These are phyloP conservation scores for Hypoxylon sp. DNA, from an alignment of 2,329 filamentous ascomycete genomes.

Conservation along the genomic window DNA sequence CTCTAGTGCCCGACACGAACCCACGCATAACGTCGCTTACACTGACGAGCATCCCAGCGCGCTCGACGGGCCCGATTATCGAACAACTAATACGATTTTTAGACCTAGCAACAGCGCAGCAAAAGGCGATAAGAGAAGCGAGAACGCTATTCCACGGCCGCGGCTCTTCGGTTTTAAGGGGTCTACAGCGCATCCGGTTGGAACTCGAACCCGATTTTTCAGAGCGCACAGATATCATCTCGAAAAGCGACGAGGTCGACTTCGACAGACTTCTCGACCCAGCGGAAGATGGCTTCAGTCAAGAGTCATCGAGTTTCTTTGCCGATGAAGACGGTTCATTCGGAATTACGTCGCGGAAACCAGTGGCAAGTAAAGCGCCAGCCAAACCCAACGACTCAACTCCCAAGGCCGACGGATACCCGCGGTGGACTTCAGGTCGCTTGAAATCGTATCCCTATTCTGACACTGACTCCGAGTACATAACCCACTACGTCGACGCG, in stretches of 20 bases:
- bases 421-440: conserved; percentile 43
- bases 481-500: conserved; percentile 40
- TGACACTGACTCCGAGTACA: conserved; percentile 41
- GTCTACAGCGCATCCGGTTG: conserved; percentile 62
- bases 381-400: neutral
- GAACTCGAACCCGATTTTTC: conserved; percentile 60
- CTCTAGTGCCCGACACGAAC: conserved; percentile 64
- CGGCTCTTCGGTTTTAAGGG: conserved; percentile 55
- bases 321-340: conserved; percentile 18
- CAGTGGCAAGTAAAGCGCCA: neutral
- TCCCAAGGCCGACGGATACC: conserved; percentile 25
- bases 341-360: conserved; percentile 31
- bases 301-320: conserved; percentile 14
- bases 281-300: conserved; percentile 13
- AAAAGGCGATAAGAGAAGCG: conserved; percentile 53
- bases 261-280: conserved; percentile 54
- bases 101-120: conserved; percentile 57
- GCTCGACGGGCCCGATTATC: conserved; percentile 60
- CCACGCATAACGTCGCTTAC: conserved; percentile 62
- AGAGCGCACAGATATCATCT: conserved; percentile 47
- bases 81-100: conserved; percentile 59
- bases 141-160: conserved; percentile 42
- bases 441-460: conserved; percentile 41
- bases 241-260: conserved; percentile 49
- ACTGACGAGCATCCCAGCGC: conserved; percentile 62